Base-by-base conservation (phyloP, 2,329 filamentous ascomycete genomes). In the Lasiodiplodia hormozganensis region DNA sequence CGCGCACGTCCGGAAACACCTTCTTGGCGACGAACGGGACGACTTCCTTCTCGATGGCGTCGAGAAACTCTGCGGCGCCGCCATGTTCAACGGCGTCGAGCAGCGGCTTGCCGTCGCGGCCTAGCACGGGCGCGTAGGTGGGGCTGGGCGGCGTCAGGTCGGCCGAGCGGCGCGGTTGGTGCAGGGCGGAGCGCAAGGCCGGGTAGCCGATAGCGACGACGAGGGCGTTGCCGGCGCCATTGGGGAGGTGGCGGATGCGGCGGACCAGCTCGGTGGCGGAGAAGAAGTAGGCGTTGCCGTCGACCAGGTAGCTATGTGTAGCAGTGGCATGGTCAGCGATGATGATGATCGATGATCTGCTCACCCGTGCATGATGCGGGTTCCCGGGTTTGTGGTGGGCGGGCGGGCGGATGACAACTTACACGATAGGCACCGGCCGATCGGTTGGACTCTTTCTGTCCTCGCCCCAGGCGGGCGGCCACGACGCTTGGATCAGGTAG, bases 401-500 rank as follows among this genome's bases (percentile, higher is more conserved):
- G 10, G 4, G 18, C 47, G 16, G n/a, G n/a, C 12, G n/a, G 16
- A 1, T 8, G 5, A 7, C 8, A 2, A 11, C 49, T 52, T 23
- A 52, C 49, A 52, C 23, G n/a, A 21, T 12, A 11, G 47, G 47
- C 14, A 51, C 47, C 18, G 18, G 47, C 14, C 23, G 18, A 11
- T 56, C 21, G 16, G 43, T 21, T 10, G 49, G 10, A 18, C 49
- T 56, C 16, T 57, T 54, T 28, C 25, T 25, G 54, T 57, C 51
- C 2, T 18, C 34, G 21, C 31, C 23, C 64, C 64, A 67, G 11
- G 52, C 25, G 18, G 43, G 28, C 10, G 64, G 64, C 49, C 52
- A 67, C 47, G 49, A 54, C 12, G 54, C 34, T 23, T 67, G 64
- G n/a, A 67, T 47, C 38, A 56, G 64, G 51, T 67, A 67, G 31